These are phyloP conservation scores for Trematosphaeria pertusa DNA, from an alignment of 2,329 filamentous ascomycete species.

Conservation along the genomic window DNA sequence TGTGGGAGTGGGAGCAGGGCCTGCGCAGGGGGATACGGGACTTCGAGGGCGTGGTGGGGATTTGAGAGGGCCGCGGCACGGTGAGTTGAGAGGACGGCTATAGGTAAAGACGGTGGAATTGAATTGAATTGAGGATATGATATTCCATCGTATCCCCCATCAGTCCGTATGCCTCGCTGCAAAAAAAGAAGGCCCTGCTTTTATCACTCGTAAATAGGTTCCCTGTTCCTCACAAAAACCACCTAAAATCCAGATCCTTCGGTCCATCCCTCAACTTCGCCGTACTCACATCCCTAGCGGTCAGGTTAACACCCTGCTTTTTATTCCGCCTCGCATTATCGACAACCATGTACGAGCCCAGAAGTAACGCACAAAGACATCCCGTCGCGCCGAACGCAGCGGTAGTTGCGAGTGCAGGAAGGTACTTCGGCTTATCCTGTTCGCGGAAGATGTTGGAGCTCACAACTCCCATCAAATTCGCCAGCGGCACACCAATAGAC, in stretches of 20 bases:
- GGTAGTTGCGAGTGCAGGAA: conserved; percentile 70
- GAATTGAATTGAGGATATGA: too few relatives aligned
- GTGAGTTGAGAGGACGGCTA: too few relatives aligned
- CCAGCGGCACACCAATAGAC: conserved; percentile 74
- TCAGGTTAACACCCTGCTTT: conserved; percentile 62
- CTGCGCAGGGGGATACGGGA: conserved; percentile 55
- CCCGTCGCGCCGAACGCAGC: conserved; percentile 69
- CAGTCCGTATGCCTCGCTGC: too few relatives aligned
- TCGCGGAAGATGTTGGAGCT: conserved; percentile 71
- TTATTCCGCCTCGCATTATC: conserved; percentile 69
- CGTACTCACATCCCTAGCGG: conserved; percentile 58
- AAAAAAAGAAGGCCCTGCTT: too few relatives aligned
- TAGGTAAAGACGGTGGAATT: too few relatives aligned
- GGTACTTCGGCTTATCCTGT: conserved; percentile 70
- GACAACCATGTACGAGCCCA: conserved; percentile 69
- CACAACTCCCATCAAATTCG: conserved; percentile 78
- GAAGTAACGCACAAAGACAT: conserved; percentile 59
- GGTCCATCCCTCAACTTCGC: conserved; percentile 55
- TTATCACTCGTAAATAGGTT: too few relatives aligned
- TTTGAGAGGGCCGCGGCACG: too few relatives aligned
- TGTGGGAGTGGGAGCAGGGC: conserved; percentile 62
- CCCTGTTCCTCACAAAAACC: conserved; percentile 50
- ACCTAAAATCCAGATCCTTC: conserved; percentile 52
- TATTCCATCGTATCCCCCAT: too few relatives aligned
- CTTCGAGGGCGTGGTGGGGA: conserved; percentile 38